A percentile compares a stretch with the other conserved stretches of the same genome.
These are phyloP conservation scores for Diophrys sp. DNA, from an alignment of 73 alveolate genomes.

Conservation along the genomic window DNA sequence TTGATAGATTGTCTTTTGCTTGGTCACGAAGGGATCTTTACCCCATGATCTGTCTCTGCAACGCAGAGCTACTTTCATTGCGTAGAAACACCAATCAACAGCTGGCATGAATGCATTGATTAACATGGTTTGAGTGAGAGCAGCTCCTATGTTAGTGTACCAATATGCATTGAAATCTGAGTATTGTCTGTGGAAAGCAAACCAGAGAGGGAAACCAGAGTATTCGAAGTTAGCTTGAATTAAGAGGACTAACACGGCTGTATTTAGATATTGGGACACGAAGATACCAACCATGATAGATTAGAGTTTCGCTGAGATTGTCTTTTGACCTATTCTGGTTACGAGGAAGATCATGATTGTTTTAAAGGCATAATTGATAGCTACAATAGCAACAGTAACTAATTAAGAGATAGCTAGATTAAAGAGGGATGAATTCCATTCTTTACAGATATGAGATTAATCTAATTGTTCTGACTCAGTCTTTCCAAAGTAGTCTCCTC, in stretches of 20 bases:
- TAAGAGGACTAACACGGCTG: constrained; percentile 27
- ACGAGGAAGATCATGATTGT: neutral
- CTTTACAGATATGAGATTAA: neutral
- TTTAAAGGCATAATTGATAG: neutral
- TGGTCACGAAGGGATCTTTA: too few relatives aligned
- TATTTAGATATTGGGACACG: constrained; percentile 29
- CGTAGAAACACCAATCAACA: too few relatives aligned
- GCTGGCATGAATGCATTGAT: constrained; percentile 51
- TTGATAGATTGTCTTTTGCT: too few relatives aligned
- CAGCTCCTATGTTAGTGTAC: constrained; percentile 39
- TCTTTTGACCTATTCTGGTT: constrained; percentile 17
- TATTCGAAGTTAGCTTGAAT: constrained; percentile 32
- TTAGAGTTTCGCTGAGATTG: constrained; percentile 23
- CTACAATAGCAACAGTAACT: neutral
- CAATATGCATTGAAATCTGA: constrained; percentile 39
- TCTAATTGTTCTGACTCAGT: too few relatives aligned
- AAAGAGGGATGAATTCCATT: neutral
- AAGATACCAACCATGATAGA: constrained; percentile 26
- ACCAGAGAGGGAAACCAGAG: neutral
- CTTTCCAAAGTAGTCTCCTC: neutral
- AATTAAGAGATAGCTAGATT: neutral
- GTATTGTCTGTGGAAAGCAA: constrained; percentile 38
- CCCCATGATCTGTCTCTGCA: too few relatives aligned
- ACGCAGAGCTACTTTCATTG: too few relatives aligned
- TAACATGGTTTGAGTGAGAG: constrained; percentile 34